Evolutionary conservation across 441 rosid species (phyloP), one percentile per base, ranked within the genome.

Genomic region (Sinapis alba): DNA sequence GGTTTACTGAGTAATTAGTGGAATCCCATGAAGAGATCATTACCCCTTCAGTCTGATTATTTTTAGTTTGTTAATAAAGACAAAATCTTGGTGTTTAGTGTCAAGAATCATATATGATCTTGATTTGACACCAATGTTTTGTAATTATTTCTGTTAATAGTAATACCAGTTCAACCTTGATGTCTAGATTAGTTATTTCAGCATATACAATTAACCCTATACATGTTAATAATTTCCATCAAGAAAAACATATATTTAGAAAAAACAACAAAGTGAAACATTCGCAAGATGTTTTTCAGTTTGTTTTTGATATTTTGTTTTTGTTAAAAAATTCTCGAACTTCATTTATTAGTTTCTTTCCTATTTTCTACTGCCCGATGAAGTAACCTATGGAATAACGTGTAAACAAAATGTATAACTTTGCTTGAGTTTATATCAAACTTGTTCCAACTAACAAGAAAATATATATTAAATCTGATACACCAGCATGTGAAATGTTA

Each of bases 11-110:
- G 65, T 69, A 38, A 68, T 11, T 53, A 41, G 64, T 75, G 69
- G 79, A 75, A 38, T 67, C 73, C 63, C 79, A 70, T 51, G 21
- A 69, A 61, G 60, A 47, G 32, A 30, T 32, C 53, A 57, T 28
- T 21, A 30, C 60, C 66, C 61, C 15, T 70, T 63, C 43, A 56
- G 16, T 30, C 21, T 27, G 50, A 10, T 63, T 38, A 43, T 50
- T 76, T 43, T 62, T 56, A 23, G 26, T 56, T 62, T 30, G 74
- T 30, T 56, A 38, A 26, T 2, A 47, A 47, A 38, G 76, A 73
- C 70, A 72, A 23, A 72, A 74, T 67, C 62, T 67, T 74, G 54
- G 27, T 59, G 78, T 67, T 61, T 69, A 62, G 69, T 53, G 64
- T 69, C 64, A 53, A 56, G 3, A 53, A 68, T 69, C 59, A 68